Base-by-base conservation (phyloP, 139 green algal species). In the Chlorella sp. region DNA sequence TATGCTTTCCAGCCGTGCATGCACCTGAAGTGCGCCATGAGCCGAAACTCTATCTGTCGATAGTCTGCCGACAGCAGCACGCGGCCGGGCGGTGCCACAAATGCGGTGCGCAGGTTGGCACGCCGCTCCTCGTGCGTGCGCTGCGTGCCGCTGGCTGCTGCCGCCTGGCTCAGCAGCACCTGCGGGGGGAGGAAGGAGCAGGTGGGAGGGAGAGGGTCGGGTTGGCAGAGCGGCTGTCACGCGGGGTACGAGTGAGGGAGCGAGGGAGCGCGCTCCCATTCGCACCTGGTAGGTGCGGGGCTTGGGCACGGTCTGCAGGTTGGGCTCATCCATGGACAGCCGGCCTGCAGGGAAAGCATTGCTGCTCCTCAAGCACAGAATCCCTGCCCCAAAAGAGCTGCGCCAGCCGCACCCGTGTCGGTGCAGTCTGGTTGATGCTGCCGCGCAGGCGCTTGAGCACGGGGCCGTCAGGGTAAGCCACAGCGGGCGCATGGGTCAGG, bases 11-110 rank as follows among this genome's bases (percentile, higher is more conserved):
- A n/a, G n/a, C n/a, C n/a, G n/a, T n/a, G n/a, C n/a, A 29, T 25
- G 9, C 27, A 33, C 74, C 35, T 87, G 56, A 98, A 92, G 84
- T 98, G 94, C 27, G 94, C 94, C 90, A 97, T 96, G 12, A 98
- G 55, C 27, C 94, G 90, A 56, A 98, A 76, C 89, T 98, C 94
- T 3, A 97, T 73, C 88, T 94, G 90, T 42, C 82, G 84, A 80
- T 98, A 98, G 76, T 98, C 94, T 81, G 60, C 92, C 1, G 87
- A 76, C 29, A 84, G 63, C 63, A 90, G 69, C 17, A 87, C 55
- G 29, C 36, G 64, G 36, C 82, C 82, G 1, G 63, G 60, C 14
- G 77, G 59, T 2, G 80, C 85, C 51, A 85, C 77, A 67, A 90
- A 84, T 1, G 76, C 82, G 12, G 53, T 29, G 40, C 85, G 60